Base-by-base conservation (phyloP, 1,139 yeast species). In the Lodderomyces parapsilosis region DNA sequence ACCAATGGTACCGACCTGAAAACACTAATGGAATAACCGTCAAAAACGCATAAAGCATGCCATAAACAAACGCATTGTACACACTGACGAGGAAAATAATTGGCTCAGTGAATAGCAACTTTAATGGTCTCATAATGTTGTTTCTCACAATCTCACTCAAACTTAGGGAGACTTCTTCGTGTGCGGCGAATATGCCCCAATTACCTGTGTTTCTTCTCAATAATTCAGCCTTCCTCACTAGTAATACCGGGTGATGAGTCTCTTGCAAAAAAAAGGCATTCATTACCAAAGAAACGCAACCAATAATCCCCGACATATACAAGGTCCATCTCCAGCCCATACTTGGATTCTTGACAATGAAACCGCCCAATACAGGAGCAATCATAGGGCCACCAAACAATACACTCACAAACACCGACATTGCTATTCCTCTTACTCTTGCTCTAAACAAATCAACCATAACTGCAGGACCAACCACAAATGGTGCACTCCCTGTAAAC, bases 161-260 rank as follows among this genome's bases (percentile, higher is more conserved):
- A 27, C 80, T 71, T 39, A 87, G 66, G 44, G 76, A 75, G 44
- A 81, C 76, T 53, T 81, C 85, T 58, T 88, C 96, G 57, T 85
- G 93, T 5, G 94, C 83, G 19, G 96, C 94, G 56, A 79, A 81
- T 44, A 88, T 83, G 33, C 89, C 89, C 95, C 96, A 86, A 60
- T 76, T 81, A 2, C 74, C 73, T 4, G 76, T 70, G 56, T 75
- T 57, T 57, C 79, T 69, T 59, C 87, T 78, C 55, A 85, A 73
- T 33, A 57, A 60, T 51, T 73, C 76, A 3, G 93, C 93, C 62
- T 83, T 83, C n/a, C 65, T 50, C 19, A 75, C 80, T 48, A 85
- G 62, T 40, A 86, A 69, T 49, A 66, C 50, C 7, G 69, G 68
- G 66, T 71, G 68, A 54, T 78, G 81, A 11, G 81, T 72, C 56